These are phyloP conservation scores for Citrus medica DNA, from an alignment of 345 rosid genomes.

Conservation along the genomic window DNA sequence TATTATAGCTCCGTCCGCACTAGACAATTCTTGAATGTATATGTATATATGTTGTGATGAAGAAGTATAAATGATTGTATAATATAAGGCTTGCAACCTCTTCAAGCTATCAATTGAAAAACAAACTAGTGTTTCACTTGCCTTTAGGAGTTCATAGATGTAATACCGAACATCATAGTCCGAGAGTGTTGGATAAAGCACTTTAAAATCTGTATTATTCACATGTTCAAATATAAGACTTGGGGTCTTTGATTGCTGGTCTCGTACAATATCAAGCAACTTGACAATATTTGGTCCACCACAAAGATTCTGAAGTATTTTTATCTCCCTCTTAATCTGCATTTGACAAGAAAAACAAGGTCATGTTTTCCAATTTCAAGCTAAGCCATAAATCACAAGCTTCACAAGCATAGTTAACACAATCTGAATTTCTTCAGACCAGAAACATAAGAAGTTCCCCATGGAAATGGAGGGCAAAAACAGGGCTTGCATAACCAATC, in stretches of 20 bases:
- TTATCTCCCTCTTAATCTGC: slow-evolving; percentile 98
- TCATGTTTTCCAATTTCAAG: slow-evolving; percentile 1
- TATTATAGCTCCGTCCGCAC: not conserved
- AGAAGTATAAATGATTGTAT: not conserved
- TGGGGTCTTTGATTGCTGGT: slow-evolving; percentile 93
- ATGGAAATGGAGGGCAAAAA: not conserved
- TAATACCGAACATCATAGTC: slow-evolving; percentile 90
- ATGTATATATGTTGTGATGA: not conserved
- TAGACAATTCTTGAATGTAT: not conserved
- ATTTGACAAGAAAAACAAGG: not conserved
- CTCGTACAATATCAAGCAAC: slow-evolving; percentile 94
- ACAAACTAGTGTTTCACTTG: slow-evolving; percentile 23
- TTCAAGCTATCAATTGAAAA: not conserved
- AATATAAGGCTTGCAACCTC: not conserved
- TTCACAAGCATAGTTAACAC: not conserved
- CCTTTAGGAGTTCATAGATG: slow-evolving; percentile 87
- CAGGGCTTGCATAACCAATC: not conserved
- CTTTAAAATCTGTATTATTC: slow-evolving; percentile 92
- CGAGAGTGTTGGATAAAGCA: slow-evolving; percentile 82
- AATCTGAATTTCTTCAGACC: not conserved
- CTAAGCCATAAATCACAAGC: not conserved
- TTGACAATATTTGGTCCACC: slow-evolving; percentile 95
- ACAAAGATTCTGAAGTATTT: slow-evolving; percentile 93
- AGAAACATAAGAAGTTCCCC: not conserved
- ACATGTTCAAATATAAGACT: slow-evolving; percentile 93